Evolutionary conservation across 176 grass and related monocot genomes (phyloP), one percentile per base, ranked within the genome.

Genomic region (Avena atlantica): DNA sequence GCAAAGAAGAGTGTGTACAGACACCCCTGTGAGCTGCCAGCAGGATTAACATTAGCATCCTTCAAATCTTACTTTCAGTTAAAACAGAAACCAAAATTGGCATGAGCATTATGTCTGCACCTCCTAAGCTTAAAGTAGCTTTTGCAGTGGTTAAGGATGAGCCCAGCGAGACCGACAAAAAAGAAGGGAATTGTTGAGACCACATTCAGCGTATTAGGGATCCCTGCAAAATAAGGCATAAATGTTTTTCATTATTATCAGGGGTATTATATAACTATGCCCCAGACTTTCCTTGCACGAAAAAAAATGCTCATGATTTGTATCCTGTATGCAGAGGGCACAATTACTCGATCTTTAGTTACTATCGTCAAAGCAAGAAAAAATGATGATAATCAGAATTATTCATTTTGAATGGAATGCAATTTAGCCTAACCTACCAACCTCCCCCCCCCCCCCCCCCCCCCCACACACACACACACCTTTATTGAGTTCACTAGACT

Each of bases 111-210:
- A 12, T 24, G 27, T 25, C 10, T 53, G 53, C 70, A 98, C 93
- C 90, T 91, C 81, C 40, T 42, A 42, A 93, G 81, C 27, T 80
- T 93, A 69, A 92, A 98, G 71, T 90, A 95, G 74, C 92, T 88
- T 21, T 83, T 86, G 73, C 85, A 86, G 55, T 90, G 91, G 88
- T 88, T 90, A 74, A 95, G 68, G 82, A 95, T 21, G 68, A 98
- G 78, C 16, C 93, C 93, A 5, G 75, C 65, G 13, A 95, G 12
- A 3, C 95, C 91, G n/a, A 95, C 88, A 31, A 93, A 92, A 65
- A 98, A 79, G 88, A 98, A 95, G n/a, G 93, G 93, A 61, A 95
- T 90, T 73, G 93, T 95, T 70, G 95, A 98, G 53, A 95, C 85
- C 37, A 95, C 95, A 91, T 95, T 92, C 83, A 98, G 12, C 47